Evolutionary conservation across 2,329 filamentous ascomycete genomes (phyloP), one percentile per base, ranked within the genome.

Genomic region (Epichloe aotearoae): DNA sequence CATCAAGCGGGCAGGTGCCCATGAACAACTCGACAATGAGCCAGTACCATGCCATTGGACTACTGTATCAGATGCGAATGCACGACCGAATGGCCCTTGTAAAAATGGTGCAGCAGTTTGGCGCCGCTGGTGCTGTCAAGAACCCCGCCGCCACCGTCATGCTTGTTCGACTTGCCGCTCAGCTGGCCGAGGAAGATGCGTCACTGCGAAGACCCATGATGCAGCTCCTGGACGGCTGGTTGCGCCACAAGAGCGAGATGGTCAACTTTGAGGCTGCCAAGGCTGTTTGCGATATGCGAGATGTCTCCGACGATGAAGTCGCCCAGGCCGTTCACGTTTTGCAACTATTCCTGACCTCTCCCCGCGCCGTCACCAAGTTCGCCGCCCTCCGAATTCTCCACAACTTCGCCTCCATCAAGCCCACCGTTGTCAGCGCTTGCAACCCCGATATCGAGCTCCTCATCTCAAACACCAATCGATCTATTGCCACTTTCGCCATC

Each of bases 91-190:
- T 98, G 93, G 90, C 93, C 20, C 73, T 98, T 60, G 91, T 97
- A 54, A 98, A 98, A 79, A 97, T 98, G 93, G 91, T 98, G n/a
- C 93, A 98, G 73, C 93, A 98, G 68, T 97, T 96, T 66, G 89
- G 89, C 49, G 84, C 84, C 49, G 81, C 89, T 15, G 93, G 93
- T 52, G 88, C 88, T 11, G 84, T 97, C 55, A 97, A 96, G 81
- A 96, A 87, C 69, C 89, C 93, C 19, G 88, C 91, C 53, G 93
- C 90, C 36, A 84, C 90, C 52, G 82, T 98, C 47, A 84, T 98
- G 80, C 77, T 98, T 30, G 93, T 98, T 50, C 81, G 93, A 59
- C 73, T 98, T 57, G 93, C 93, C 36, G 88, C 91, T 41, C 93
- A 95, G 73, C 75, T 98, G 55, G 91, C 91, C 34, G 89, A 95